These are phyloP conservation scores for Chalciporus sphaerocephalus DNA, from an alignment of 768 basidiomycete species.

Conservation along the genomic window DNA sequence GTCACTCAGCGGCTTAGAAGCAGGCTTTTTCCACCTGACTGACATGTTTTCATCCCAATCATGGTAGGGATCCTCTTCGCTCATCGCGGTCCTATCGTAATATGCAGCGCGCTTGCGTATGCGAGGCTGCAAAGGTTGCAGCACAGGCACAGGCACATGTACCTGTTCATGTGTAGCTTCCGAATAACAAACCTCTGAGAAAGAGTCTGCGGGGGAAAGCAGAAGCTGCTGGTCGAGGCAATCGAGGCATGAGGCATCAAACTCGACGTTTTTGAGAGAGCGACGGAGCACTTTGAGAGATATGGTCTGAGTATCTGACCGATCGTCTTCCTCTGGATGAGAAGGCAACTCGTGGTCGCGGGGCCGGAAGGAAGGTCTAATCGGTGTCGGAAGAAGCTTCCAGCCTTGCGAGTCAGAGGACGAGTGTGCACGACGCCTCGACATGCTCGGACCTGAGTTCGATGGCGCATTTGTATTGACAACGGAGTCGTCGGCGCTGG, in stretches of 20 bases:
- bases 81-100: constrained; percentile 33
- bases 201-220: constrained; percentile 37
- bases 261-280: constrained; percentile 34
- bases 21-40: constrained; percentile 11
- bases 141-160: constrained; percentile 22
- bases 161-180: constrained; percentile 35
- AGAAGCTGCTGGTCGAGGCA: constrained; percentile 42
- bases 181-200: constrained; percentile 41
- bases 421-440: constrained; percentile 31
- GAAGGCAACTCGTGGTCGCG: constrained; percentile 31
- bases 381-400: constrained; percentile 31
- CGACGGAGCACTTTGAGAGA: constrained; percentile 32
- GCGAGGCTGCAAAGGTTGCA: constrained; percentile 32
- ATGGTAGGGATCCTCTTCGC: constrained; percentile 33
- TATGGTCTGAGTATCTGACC: constrained; percentile 25
- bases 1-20: constrained; percentile 22
- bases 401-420: constrained; percentile 33
- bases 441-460: constrained; percentile 2
- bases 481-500: constrained; percentile 28
- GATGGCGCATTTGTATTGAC: constrained; percentile 11
- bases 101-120: constrained; percentile 27
- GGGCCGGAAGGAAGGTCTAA: constrained; percentile 32
- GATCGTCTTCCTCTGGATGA: constrained; percentile 27
- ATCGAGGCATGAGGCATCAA: constrained; percentile 40
- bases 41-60: constrained; percentile 36